phyloP scores from a whole-genome alignment of 1,139 yeast genomes.

The Blastobotrys petasosporus region DNA sequence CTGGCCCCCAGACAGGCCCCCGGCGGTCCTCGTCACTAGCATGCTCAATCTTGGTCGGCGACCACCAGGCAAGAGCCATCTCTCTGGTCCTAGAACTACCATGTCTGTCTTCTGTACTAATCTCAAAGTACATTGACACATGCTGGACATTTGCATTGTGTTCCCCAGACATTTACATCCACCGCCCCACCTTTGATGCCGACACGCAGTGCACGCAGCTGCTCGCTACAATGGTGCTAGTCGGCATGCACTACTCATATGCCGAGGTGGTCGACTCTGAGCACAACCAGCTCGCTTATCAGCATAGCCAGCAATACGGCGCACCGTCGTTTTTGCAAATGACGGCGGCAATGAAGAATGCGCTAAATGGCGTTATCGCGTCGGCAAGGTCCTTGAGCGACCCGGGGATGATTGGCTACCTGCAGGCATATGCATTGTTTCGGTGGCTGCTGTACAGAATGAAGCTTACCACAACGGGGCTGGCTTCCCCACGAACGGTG shows the following conservation, averaged over 20 bases:
- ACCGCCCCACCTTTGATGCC: conserved; percentile 38
- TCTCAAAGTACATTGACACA: conserved; percentile 9
- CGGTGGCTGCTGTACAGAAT: conserved; percentile 23
- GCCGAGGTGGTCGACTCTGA: not conserved
- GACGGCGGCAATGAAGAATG: not conserved
- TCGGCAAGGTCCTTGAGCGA: not conserved
- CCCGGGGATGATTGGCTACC: not conserved
- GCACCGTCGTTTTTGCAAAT: too few relatives aligned
- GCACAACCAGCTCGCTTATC: not conserved
- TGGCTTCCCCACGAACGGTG: too few relatives aligned
- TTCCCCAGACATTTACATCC: conserved; percentile 30
- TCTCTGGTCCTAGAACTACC: not conserved
- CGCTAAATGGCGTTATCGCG: not conserved
- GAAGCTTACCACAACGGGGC: too few relatives aligned
- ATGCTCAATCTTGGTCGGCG: conserved; percentile 7
- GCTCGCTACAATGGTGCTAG: conserved; percentile 33
- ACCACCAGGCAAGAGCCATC: conserved; percentile 1
- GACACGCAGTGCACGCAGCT: conserved; percentile 31
- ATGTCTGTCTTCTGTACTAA: not conserved
- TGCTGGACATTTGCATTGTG: conserved; percentile 15
- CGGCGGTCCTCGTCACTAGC: conserved; percentile 1
- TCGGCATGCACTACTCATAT: conserved; percentile 34
- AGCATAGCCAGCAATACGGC: too few relatives aligned
- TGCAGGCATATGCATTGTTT: conserved; percentile 16
- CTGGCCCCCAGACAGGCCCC: not conserved